These are phyloP conservation scores for Deinandra increscens DNA, from an alignment of 129 eudicot genomes.

Conservation along the genomic window DNA sequence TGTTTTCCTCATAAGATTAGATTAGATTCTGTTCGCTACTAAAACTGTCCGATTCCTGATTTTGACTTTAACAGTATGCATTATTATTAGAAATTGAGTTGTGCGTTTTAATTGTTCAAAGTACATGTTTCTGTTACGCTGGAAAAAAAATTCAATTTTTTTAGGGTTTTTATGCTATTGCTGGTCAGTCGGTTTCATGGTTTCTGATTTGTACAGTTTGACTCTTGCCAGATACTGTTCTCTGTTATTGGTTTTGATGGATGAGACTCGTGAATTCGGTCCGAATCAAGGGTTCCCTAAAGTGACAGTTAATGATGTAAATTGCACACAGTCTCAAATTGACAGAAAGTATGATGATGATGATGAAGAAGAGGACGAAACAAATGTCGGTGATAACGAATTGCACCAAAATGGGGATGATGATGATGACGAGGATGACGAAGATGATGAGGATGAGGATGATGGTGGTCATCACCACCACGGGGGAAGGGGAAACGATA, in stretches of 20 bases:
- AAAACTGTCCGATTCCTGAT: neutral
- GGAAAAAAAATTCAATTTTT: slow-evolving; percentile 14
- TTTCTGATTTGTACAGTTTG: slow-evolving; percentile 20
- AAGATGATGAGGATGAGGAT: slow-evolving; percentile 31
- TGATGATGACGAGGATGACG: slow-evolving; percentile 31
- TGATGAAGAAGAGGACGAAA: slow-evolving; percentile 36
- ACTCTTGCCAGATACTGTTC: slow-evolving; percentile 3
- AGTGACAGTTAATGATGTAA: slow-evolving; percentile 17
- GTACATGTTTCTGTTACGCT: neutral
- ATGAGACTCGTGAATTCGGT: slow-evolving; percentile 52
- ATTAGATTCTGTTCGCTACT: slow-evolving; percentile 9
- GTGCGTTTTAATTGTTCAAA: neutral
- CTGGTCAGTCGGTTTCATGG: slow-evolving; percentile 9
- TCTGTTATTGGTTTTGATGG: slow-evolving; percentile 42
- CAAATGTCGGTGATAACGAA: slow-evolving; percentile 32
- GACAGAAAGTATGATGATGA: slow-evolving; percentile 37
- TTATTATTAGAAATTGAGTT: neutral
- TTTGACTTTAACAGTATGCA: neutral
- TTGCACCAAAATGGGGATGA: slow-evolving; percentile 35
- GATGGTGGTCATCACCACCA: slow-evolving; percentile 37
- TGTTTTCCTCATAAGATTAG: slow-evolving; percentile 12
- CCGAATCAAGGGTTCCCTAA: slow-evolving; percentile 18
- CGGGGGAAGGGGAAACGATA: slow-evolving; percentile 23
- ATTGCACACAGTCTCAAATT: slow-evolving; percentile 30
- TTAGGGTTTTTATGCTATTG: slow-evolving; percentile 21